Base-by-base conservation (phyloP, 345 rosid species). In the Aquilaria sinensis region DNA sequence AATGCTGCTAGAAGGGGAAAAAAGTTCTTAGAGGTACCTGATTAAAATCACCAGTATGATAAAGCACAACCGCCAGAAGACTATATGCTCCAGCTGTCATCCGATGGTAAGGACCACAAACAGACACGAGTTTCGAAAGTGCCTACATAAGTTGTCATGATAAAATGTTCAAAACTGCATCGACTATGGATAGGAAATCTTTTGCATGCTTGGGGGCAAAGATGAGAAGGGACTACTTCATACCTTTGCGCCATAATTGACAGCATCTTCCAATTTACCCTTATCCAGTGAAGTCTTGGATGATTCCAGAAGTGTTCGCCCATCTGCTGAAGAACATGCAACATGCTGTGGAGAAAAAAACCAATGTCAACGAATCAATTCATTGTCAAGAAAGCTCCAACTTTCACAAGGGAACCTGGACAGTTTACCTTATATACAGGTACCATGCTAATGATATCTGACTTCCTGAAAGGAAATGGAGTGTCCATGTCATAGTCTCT, bases 81-180 rank as follows among this genome's bases (percentile, higher is more conserved):
- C 97, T 93, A 72, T 93, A 93, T 46, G 97, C 98, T 80, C 97
- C 92, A 29, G 98, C 98, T 9, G 98, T 90, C 83, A 82, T 90
- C 76, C 98, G 86, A 82, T 93, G 98, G 76, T 81, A 93, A 47
- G 98, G 98, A 60, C 98, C 98, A 45, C 98, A 93, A 9, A 93
- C 98, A 15, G 97, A 77, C 66, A 93, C 88, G 63, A 90, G 92
- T 70, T 93, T 93, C 30, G 92, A 76, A 64, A 93, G 82, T 70
- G 98, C 98, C 98, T 90, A 75, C 67, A 79, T 75, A 63, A 72
- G 72, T 61, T 54, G 79, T 37, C 43, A 37, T 5, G 7, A 37
- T 37, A 37, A 8, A 37, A 37, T 37, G 43, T 37, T 37, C 4
- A 37, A 37, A 37, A 37, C 43, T 37, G 43, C 43, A 37, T 37